These are phyloP conservation scores for Bipolaris victoriae DNA, from an alignment of 2,329 filamentous ascomycete species.

Conservation along the genomic window DNA sequence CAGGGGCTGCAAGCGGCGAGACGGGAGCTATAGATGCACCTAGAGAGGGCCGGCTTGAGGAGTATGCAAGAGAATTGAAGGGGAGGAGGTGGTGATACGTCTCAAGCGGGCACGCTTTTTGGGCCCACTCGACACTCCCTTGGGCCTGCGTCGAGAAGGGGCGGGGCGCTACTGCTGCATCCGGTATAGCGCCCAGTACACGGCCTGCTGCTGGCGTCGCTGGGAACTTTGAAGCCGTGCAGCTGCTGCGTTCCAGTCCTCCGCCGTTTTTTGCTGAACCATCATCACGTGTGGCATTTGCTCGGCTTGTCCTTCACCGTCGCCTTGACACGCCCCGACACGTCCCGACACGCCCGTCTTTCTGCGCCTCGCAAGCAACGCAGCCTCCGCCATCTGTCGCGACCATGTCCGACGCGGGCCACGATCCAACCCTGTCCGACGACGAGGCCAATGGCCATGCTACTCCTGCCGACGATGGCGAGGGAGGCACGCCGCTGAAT, in stretches of 20 bases:
- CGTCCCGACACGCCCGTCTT: not conserved
- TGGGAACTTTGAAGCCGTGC: conserved; percentile 33
- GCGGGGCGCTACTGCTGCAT: conserved; percentile 30
- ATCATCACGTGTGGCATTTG: conserved; percentile 2
- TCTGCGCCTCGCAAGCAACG: not conserved
- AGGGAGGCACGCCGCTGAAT: conserved; percentile 35
- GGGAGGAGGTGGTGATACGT: conserved; percentile 42
- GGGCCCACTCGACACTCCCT: conserved; percentile 24
- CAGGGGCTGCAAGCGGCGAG: conserved; percentile 9
- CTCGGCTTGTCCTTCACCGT: not conserved
- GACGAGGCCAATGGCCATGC: conserved; percentile 45
- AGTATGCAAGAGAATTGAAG: conserved; percentile 31
- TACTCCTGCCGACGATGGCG: conserved; percentile 40
- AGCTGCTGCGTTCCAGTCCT: not conserved
- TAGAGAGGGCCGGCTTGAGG: conserved; percentile 25
- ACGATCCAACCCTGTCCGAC: conserved; percentile 44
- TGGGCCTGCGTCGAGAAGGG: conserved; percentile 38
- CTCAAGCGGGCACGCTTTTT: conserved; percentile 37
- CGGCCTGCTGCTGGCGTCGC: conserved; percentile 16
- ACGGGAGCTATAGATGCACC: conserved; percentile 17
- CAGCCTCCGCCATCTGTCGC: conserved; percentile 7
- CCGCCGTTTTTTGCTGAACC: conserved; percentile 6
- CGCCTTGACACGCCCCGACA: not conserved
- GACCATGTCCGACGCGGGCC: conserved; percentile 48
- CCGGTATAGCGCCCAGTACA: conserved; percentile 28